A percentile compares a stretch with the other conserved stretches of the same genome.
phyloP scores from a whole-genome alignment of 1,139 yeast genomes.

The Pneumocystis oryctolagi region DNA sequence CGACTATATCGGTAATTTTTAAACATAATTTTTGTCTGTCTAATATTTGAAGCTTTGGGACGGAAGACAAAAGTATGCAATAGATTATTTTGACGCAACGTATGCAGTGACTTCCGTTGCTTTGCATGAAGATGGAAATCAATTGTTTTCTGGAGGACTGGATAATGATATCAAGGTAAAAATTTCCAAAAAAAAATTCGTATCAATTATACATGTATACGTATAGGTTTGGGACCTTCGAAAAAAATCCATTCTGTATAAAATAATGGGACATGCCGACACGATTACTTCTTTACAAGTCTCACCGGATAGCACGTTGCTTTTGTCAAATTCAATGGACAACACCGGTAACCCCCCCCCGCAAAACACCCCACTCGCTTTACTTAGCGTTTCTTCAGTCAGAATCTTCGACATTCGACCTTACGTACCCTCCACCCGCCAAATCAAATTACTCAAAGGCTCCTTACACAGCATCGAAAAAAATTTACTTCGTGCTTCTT shows the following conservation, averaged over 20 bases:
- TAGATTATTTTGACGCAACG: slow-evolving; percentile 29
- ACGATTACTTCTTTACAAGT: slow-evolving; percentile 41
- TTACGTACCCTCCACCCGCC: slow-evolving; percentile 29
- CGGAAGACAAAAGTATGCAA: slow-evolving; percentile 35
- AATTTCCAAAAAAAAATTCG: background rate
- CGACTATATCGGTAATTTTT: slow-evolving; percentile 27
- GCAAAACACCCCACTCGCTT: background rate
- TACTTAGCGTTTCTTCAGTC: slow-evolving; percentile 19
- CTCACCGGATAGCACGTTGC: slow-evolving; percentile 35
- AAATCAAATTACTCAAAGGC: slow-evolving; percentile 40
- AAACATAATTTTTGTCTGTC: background rate
- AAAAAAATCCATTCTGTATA: slow-evolving; percentile 27
- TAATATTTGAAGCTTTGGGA: slow-evolving; percentile 39
- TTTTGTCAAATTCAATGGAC: slow-evolving; percentile 43
- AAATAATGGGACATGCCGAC: slow-evolving; percentile 29
- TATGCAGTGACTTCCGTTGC: slow-evolving; percentile 49
- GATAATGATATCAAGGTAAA: slow-evolving; percentile 43
- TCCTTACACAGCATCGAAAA: slow-evolving; percentile 41
- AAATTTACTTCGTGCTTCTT: slow-evolving; percentile 35
- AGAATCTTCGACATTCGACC: slow-evolving; percentile 42
- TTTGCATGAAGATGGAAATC: slow-evolving; percentile 27
- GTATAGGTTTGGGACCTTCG: slow-evolving; percentile 22
- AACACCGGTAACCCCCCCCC: slow-evolving; percentile 23
- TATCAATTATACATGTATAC: background rate
- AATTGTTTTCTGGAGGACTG: slow-evolving; percentile 47